A percentile compares a stretch with the other conserved stretches of the same genome.
Conservation (phyloP, 2,329 filamentous ascomycete genomes). For the Monilinia laxa region DNA sequence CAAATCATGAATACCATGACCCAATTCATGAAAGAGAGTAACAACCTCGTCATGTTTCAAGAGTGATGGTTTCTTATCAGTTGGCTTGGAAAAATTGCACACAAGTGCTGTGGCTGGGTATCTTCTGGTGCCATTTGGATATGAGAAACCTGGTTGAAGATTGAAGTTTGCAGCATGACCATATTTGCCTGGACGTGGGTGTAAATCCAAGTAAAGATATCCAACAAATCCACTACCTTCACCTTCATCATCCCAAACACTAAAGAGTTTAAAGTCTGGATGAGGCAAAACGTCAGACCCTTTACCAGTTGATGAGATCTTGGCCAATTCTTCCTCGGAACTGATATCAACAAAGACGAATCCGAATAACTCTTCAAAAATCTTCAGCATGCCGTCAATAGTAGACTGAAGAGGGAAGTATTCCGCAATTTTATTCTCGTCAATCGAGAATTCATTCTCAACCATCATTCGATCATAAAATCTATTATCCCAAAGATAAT, state of each 20-base stretch:
- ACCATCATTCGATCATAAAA: conserved; percentile 81
- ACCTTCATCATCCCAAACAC: conserved; percentile 74
- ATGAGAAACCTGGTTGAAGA: conserved; percentile 69
- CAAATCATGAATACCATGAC: conserved; percentile 69
- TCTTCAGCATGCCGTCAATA: conserved; percentile 74
- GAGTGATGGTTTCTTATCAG: conserved; percentile 70
- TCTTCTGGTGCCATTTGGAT: conserved; percentile 65
- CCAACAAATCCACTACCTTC: conserved; percentile 73
- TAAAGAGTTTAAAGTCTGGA: conserved; percentile 78
- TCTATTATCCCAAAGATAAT: conserved; percentile 80
- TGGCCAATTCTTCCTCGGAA: conserved; percentile 53
- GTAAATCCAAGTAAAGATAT: conserved; percentile 80
- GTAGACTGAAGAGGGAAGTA: conserved; percentile 78
- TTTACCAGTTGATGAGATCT: conserved; percentile 36
- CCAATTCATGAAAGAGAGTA: conserved; percentile 77
- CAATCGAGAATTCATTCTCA: conserved; percentile 75
- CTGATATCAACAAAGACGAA: conserved; percentile 73
- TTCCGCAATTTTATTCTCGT: conserved; percentile 77
- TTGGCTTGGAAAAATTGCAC: conserved; percentile 84
- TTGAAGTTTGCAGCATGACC: conserved; percentile 85
- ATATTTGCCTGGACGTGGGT: conserved; percentile 79
- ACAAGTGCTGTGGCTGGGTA: conserved; percentile 79
- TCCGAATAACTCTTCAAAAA: conserved; percentile 81
- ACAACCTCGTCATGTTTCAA: conserved; percentile 83
- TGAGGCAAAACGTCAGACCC: conserved; percentile 66